Evolutionary conservation across 2,329 filamentous ascomycete species (phyloP), one percentile per base, ranked within the genome.

Genomic region (Byssothecium circinans): DNA sequence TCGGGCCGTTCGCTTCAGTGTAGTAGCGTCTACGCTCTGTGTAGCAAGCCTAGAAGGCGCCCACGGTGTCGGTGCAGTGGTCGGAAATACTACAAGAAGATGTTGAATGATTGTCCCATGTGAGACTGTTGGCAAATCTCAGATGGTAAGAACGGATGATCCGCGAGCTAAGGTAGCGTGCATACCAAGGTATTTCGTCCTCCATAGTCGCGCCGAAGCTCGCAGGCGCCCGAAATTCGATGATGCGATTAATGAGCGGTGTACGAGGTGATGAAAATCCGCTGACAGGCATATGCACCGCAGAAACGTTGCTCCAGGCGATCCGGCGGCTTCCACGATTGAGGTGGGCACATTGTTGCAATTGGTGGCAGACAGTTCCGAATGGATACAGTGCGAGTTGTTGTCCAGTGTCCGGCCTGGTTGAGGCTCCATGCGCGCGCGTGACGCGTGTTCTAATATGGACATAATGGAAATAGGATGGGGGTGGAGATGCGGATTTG

Each of bases 401-500:
- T 10, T 25, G 23, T 6, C 23, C 23, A 10, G 5, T 6, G 10
- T 5, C 23, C 23, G 5, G 23, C 23, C 23, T 10, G 23, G 5
- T 25, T 25, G 23, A 25, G 23, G 23, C 23, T 32, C 29, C 10
- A n/a, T 32, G 12, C 29, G 14, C 8, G 29, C 29, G 29, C 12
- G 29, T 32, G 29, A 32, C 29, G 14, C 14, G 7, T 14, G 6
- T 32, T 12, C 29, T 32, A n/a, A 32, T 32, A 5, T 25, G n/a
- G n/a, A n/a, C n/a, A n/a, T n/a, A n/a, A 27, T 27, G 6, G 25
- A 27, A 27, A 27, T 56, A 45, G 53, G 52, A 56, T 57, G 37
- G 17, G 41, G 49, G 58, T 60, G 58, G 58, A 37, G 57, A 60
- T 53, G 50, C 47, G 27, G 48, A 6, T 30, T 20, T n/a, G 8